Conservation (phyloP, 2,329 filamentous ascomycete species). For the Lachnum nothofagi region DNA sequence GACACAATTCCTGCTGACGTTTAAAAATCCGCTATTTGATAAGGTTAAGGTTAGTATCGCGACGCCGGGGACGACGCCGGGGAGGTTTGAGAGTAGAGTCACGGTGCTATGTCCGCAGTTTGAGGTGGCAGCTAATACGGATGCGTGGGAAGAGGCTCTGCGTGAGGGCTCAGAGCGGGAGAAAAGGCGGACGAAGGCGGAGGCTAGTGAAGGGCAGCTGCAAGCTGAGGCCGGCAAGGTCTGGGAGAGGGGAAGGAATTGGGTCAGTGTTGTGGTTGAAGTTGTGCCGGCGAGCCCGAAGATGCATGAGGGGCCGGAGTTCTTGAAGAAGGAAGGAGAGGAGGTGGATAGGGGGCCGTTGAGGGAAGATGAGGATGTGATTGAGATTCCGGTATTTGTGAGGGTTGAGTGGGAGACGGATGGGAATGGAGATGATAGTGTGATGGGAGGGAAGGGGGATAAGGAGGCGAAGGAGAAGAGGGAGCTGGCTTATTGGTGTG, state of each 20-base stretch:
- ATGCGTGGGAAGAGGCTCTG: conserved; percentile 87
- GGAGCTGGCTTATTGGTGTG: conserved; percentile 94
- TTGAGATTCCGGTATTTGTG: conserved; percentile 94
- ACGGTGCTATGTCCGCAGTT: conserved; percentile 94
- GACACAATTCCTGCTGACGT: conserved; percentile 77
- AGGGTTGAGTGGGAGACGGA: conserved; percentile 85
- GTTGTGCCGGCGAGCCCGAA: conserved; percentile 57
- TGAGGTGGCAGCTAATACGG: conserved; percentile 89
- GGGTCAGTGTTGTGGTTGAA: conserved; percentile 90
- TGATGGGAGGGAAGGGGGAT: conserved; percentile 41
- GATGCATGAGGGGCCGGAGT: conserved; percentile 16
- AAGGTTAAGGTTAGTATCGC: conserved; percentile 80
- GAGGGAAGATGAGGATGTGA: conserved; percentile 52
- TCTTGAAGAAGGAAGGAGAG: conserved; percentile 31
- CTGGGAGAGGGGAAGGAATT: conserved; percentile 92
- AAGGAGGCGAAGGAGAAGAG: conserved; percentile 68
- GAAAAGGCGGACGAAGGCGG: conserved; percentile 34
- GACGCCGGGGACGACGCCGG: conserved; percentile 73
- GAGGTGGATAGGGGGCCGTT: conserved; percentile 43
- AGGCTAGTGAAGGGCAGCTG: conserved; percentile 36
- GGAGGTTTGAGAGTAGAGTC: conserved; percentile 70
- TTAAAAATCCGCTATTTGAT: conserved; percentile 93
- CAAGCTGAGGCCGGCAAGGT: conserved; percentile 85
- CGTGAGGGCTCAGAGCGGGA: conserved; percentile 35
- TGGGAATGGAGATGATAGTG: conserved; percentile 50